Base-by-base conservation (phyloP, 2,329 filamentous ascomycete species). In the Zymoseptoria ardabiliae region DNA sequence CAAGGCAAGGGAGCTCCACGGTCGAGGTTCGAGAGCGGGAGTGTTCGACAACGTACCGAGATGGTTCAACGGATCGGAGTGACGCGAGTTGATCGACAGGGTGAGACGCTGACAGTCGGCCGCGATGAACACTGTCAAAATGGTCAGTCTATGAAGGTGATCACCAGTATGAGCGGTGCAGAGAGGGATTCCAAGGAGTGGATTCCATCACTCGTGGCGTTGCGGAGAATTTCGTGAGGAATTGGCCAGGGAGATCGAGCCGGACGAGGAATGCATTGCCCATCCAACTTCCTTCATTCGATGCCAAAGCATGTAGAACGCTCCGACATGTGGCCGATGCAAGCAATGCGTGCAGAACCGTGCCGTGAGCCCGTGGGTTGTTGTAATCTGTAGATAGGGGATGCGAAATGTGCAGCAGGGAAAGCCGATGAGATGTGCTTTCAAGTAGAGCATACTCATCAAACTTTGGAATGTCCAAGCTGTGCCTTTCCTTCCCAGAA, bases 1-100 rank as follows among this genome's bases (percentile, higher is more conserved):
- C 35, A 49, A 71, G 71, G 72, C 70, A 72, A 73, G 68, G 71
- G 70, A 45, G 53, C 50, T 11, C 25, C 9, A 28, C 9, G 25
- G 7, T 28, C 17, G 35, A 13, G 35, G 17, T 7, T 45, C 35
- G 3, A 28, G 25, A 28, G 48, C 19, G 58, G 70, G 69, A 19
- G 35, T 56, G 57, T 57, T 61, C 22, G 30, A 56, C 54, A 56
- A 59, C 63, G 59, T 65, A 65, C 63, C 63, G 35, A 45, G 35
- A 45, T 45, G 35, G 35, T n/a, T 45, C 35, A n/a, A 45, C 17
- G 35, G 17, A 17, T 4, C 35, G 35, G 35, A 13, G 35, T n/a
- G 35, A 17, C 17, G 13, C 35, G 35, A 17, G 35, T 45, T 45
- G 35, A n/a, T n/a, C 10, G 35, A 45, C 35, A 45, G 35, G 35